These are phyloP conservation scores for Cornus controversa DNA, from an alignment of 148 eudicot species.

Conservation along the genomic window DNA sequence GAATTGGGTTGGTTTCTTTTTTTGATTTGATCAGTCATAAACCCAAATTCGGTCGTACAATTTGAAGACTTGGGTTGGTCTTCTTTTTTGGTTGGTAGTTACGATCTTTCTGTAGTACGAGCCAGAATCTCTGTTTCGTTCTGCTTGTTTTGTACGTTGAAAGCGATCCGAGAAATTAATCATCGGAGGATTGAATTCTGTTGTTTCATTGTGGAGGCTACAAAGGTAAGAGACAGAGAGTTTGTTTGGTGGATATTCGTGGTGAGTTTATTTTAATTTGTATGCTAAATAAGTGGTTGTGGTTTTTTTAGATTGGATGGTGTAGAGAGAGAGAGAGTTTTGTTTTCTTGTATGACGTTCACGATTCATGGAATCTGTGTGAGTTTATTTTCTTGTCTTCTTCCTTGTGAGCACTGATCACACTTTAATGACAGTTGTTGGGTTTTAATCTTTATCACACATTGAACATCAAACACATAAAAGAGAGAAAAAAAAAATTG, in stretches of 20 bases:
- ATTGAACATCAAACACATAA: not conserved
- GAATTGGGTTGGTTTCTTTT: not conserved
- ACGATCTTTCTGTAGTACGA: not conserved
- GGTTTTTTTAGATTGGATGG: not conserved
- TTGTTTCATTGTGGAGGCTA: not conserved
- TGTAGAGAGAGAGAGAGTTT: not conserved
- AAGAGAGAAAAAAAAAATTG: not conserved
- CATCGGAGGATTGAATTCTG: not conserved
- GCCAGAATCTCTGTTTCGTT: not conserved
- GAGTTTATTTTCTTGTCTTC: not conserved
- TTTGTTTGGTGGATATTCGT: not conserved
- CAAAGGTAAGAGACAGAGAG: not conserved
- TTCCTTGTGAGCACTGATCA: conserved; percentile 1
- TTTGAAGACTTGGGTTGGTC: no score
- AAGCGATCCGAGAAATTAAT: not conserved
- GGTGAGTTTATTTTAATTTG: not conserved
- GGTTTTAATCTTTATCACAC: not conserved
- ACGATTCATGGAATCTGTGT: not conserved
- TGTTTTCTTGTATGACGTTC: conserved; percentile 6
- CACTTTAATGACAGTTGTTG: not conserved
- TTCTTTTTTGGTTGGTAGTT: no score
- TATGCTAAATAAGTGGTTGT: not conserved
- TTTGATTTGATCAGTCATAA: no score
- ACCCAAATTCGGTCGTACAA: no score
- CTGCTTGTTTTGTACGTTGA: not conserved